Percentiles rank a stretch among this genome's conserved stretches.
phyloP scores from a whole-genome alignment of 2,329 filamentous ascomycete genomes.

The Claviceps africana region DNA sequence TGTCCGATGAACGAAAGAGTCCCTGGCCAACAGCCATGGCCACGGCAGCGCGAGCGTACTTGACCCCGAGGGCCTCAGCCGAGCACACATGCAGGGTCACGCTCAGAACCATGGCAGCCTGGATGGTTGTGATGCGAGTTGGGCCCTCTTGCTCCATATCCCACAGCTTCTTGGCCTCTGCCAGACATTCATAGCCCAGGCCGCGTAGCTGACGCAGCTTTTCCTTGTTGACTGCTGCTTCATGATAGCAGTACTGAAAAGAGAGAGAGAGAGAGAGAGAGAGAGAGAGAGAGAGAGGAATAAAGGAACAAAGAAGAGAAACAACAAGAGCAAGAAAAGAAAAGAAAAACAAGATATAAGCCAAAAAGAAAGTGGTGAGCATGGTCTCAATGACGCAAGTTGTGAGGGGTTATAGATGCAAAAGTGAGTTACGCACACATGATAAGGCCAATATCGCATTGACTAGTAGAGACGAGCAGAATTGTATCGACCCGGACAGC shows the following conservation, averaged over 20 bases:
- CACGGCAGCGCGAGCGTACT: not conserved
- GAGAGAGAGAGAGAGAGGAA: no score
- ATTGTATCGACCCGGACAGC: not conserved
- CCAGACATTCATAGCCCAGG: constrained; percentile 17
- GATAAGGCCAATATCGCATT: constrained; percentile 1
- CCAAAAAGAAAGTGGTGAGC: not conserved
- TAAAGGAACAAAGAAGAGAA: no score
- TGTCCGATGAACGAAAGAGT: not conserved
- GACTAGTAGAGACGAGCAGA: not conserved
- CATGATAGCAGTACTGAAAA: not conserved
- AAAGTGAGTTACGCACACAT: constrained; percentile 4
- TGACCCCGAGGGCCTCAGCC: not conserved
- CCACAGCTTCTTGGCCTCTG: constrained; percentile 19
- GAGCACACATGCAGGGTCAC: not conserved
- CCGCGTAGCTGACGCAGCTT: constrained; percentile 15
- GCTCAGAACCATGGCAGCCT: constrained; percentile 15
- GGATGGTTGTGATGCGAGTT: constrained; percentile 15
- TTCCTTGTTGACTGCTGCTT: constrained; percentile 6
- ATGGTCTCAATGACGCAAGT: not conserved
- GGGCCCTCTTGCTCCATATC: constrained; percentile 13
- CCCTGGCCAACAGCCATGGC: not conserved
- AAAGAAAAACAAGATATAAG: not conserved
- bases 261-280: not conserved
- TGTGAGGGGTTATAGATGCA: constrained; percentile 9
- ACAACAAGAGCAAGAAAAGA: not conserved